Conservation (phyloP, 495 filamentous ascomycete genomes). For the Hypoxylon perforatum region DNA sequence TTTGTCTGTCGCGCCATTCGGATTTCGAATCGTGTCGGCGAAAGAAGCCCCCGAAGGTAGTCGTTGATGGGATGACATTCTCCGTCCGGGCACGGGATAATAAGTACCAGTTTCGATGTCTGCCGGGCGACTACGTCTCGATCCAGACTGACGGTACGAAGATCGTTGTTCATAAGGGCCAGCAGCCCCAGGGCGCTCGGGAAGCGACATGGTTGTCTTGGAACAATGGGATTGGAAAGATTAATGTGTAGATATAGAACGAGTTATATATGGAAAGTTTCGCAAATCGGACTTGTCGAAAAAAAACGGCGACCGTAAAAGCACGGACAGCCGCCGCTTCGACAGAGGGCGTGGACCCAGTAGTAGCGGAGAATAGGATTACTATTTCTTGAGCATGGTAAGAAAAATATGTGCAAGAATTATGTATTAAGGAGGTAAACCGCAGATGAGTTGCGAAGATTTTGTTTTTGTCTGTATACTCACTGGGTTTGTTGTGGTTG, state of each 20-base stretch:
- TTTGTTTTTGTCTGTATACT: constrained; percentile 33
- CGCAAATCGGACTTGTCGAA: constrained; percentile 10
- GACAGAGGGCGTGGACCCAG: constrained; percentile 19
- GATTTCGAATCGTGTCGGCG: constrained; percentile 60
- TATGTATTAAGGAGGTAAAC: constrained; percentile 17
- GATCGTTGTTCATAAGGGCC: constrained; percentile 68
- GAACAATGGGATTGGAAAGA: constrained; percentile 38
- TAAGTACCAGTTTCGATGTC: constrained; percentile 74
- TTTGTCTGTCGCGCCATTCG: constrained; percentile 59
- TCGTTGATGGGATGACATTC: constrained; percentile 56
- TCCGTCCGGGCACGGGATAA: constrained; percentile 48
- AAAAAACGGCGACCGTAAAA: constrained; percentile 14
- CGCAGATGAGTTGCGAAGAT: constrained; percentile 13
- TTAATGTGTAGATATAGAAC: constrained; percentile 18
- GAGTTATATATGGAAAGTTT: constrained; percentile 29
- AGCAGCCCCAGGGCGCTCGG: constrained; percentile 69
- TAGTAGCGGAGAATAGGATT: constrained; percentile 16
- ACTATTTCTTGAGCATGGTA: constrained; percentile 25
- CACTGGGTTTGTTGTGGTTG: constrained; percentile 41
- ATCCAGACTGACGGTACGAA: constrained; percentile 74
- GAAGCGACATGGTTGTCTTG: constrained; percentile 69
- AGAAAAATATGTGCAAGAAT: constrained; percentile 29
- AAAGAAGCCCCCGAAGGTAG: constrained; percentile 61
- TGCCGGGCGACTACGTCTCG: constrained; percentile 68
- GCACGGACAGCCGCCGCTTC: constrained; percentile 18